Percentiles rank a stretch among this genome's conserved stretches.
phyloP scores from a whole-genome alignment of 2,329 filamentous ascomycete species.

The Pseudogymnoascus destructans region DNA sequence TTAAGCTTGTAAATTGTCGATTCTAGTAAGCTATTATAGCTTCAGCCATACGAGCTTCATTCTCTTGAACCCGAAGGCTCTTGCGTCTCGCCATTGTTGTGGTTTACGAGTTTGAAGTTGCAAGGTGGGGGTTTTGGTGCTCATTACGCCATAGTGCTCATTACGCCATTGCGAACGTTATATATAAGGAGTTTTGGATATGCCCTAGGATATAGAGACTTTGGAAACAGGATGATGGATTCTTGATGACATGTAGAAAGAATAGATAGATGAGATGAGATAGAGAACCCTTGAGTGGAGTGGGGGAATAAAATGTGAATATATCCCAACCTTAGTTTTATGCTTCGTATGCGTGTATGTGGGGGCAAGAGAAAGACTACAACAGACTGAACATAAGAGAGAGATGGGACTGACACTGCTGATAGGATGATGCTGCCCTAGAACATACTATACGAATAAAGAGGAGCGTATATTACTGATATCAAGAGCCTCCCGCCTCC shows the following conservation, averaged over 20 bases:
- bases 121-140: too few relatives aligned
- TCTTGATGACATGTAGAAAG: neutral
- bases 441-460: neutral
- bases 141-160: too few relatives aligned
- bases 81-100: too few relatives aligned
- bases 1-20: too few relatives aligned
- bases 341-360: neutral
- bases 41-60: too few relatives aligned
- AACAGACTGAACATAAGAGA: neutral
- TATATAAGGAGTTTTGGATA: neutral
- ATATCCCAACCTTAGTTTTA: neutral
- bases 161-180: too few relatives aligned
- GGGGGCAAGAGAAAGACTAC: neutral
- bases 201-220: neutral
- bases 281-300: neutral
- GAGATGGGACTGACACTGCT: neutral
- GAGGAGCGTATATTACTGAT: neutral
- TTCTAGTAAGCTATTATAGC: too few relatives aligned
- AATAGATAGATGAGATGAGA: neutral
- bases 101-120: too few relatives aligned
- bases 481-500: neutral
- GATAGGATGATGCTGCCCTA: too few relatives aligned
- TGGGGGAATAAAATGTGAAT: neutral
- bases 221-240: neutral
- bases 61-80: too few relatives aligned